Conservation (phyloP, 202 grass and related monocot species). For the Carex sylvatica region DNA sequence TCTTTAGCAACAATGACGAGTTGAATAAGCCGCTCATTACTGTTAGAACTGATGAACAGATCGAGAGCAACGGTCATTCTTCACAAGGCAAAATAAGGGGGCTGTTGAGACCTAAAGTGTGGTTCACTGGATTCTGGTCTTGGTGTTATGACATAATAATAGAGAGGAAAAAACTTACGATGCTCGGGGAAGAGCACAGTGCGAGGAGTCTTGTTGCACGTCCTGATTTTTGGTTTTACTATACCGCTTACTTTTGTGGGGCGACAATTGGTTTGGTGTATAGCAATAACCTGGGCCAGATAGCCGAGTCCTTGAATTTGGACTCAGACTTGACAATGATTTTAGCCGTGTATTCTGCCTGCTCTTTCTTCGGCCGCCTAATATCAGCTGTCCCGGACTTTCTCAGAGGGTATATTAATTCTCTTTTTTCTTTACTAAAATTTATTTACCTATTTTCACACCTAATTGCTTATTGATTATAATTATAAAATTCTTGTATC, state of each 20-base stretch:
- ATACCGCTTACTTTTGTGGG: slow-evolving; percentile 75
- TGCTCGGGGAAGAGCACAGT: slow-evolving; percentile 71
- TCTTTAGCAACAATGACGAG: slow-evolving; percentile 16
- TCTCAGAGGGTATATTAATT: slow-evolving; percentile 37
- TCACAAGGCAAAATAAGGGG: not conserved
- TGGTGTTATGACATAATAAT: slow-evolving; percentile 29
- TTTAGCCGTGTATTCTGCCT: slow-evolving; percentile 75
- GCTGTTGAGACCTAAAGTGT: not conserved
- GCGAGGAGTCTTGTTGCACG: slow-evolving; percentile 57
- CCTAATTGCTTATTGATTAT: not conserved
- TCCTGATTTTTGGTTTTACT: slow-evolving; percentile 92
- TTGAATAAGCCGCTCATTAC: slow-evolving; percentile 42
- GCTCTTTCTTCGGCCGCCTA: slow-evolving; percentile 85
- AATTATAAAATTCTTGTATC: not conserved
- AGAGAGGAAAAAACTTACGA: slow-evolving; percentile 37
- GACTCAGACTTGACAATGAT: slow-evolving; percentile 60
- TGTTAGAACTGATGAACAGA: slow-evolving; percentile 10
- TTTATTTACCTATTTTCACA: not conserved
- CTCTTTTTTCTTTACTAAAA: not conserved
- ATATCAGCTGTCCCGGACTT: slow-evolving; percentile 61
- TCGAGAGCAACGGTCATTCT: not conserved
- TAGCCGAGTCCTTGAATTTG: slow-evolving; percentile 52
- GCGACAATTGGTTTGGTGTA: slow-evolving; percentile 83
- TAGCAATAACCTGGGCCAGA: slow-evolving; percentile 94
- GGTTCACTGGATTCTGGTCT: not conserved